Evolutionary conservation across 2,329 filamentous ascomycete genomes (phyloP), one percentile per base, ranked within the genome.

Genomic region (Arthroderma sp.): DNA sequence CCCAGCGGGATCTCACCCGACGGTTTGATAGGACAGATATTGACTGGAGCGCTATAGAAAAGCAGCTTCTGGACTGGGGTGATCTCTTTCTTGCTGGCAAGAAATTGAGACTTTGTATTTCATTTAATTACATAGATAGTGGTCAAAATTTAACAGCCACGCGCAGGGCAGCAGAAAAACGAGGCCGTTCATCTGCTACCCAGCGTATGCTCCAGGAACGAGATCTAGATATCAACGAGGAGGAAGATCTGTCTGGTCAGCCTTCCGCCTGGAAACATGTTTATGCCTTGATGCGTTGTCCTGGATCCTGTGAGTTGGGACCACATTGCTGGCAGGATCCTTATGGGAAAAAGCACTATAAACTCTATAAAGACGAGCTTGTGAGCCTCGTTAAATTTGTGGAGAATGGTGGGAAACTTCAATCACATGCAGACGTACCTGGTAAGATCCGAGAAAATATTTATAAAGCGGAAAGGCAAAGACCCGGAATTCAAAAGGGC

Each of bases 321-420:
- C 22, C 40, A 42, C 38, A 63, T 45, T 64, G 56, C 52, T 66
- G 54, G 60, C 48, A 52, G 36, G 56, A 64, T 46, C 56, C 57
- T 22, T n/a, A 51, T 31, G 44, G 53, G 47, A 51, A 62, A 55
- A 56, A 63, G 52, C 57, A 65, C 48, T 57, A 63, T 40, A 57
- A 50, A 44, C 54, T 64, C 1, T 53, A 43, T 30, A 56, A 51
- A 15, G 51, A 55, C 40, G 53, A 62, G 45, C 48, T 63, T 6
- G 60, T 50, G 49, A 49, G 38, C 29, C 52, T 64, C 43, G 46
- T 63, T 31, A 50, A 49, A 34, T 54, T 55, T 48, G 52, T 57
- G 33, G 42, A 58, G 45, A 48, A 55, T 45, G 58, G 54, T 34
- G 43, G 46, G 39, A 49, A 38, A 9, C 44, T 59, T 33, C 38